A percentile compares a stretch with the other conserved stretches of the same genome.
phyloP scores from a whole-genome alignment of 2,329 filamentous ascomycete species.

The Fusarium marasasianum region DNA sequence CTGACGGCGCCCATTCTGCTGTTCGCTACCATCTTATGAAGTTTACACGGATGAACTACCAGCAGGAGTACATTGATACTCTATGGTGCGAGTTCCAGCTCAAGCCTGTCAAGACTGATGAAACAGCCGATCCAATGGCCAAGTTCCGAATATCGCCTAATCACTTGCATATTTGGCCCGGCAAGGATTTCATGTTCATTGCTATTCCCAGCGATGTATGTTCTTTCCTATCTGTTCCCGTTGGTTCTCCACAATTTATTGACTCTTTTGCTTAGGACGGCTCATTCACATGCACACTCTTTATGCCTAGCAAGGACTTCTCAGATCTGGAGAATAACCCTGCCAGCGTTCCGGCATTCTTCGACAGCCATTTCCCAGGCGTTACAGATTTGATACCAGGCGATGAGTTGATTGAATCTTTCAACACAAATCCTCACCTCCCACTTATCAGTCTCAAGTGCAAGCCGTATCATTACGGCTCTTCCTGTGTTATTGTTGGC shows the following conservation, averaged over 20 bases:
- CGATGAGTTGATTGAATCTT: conserved; percentile 76
- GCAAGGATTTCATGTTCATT: conserved; percentile 96
- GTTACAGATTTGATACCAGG: conserved; percentile 77
- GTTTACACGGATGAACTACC: conserved; percentile 87
- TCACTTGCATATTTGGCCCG: conserved; percentile 97
- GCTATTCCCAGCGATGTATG: conserved; percentile 80
- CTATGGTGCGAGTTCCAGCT: conserved; percentile 98
- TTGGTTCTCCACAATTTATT: not conserved
- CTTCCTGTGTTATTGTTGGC: conserved; percentile 84
- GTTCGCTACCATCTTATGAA: conserved; percentile 97
- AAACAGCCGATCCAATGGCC: conserved; percentile 46
- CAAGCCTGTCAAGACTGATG: conserved; percentile 55
- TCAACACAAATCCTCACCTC: conserved; percentile 84
- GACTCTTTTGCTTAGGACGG: conserved; percentile 68
- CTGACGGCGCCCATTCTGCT: conserved; percentile 93
- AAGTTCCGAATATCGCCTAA: conserved; percentile 86
- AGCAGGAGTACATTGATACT: conserved; percentile 95
- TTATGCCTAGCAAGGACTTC: conserved; percentile 79
- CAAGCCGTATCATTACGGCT: conserved; percentile 82
- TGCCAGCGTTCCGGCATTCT: conserved; percentile 73
- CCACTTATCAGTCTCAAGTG: conserved; percentile 96
- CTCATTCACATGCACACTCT: conserved; percentile 94
- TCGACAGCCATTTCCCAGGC: conserved; percentile 86
- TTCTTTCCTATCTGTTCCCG: not conserved
- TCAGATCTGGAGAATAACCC: conserved; percentile 71